Conservation (phyloP, 1,284 basidiomycete genomes). For the Cystobasidiaceae sp. region DNA sequence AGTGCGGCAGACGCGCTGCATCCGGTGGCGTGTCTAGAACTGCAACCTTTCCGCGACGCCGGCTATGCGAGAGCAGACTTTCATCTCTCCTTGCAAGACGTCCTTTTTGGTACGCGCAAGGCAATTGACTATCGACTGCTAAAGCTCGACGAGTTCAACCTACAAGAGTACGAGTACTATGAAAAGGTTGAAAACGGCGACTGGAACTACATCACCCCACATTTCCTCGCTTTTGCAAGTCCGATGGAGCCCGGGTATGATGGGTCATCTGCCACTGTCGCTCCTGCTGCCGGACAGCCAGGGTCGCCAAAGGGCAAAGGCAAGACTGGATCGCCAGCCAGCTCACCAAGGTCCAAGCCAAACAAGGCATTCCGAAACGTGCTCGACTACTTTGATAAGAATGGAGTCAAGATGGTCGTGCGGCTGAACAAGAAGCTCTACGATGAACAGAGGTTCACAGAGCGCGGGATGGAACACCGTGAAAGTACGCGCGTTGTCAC, state of each 20-base stretch:
- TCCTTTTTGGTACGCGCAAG: slow-evolving; percentile 91
- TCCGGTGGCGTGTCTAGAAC: slow-evolving; percentile 65
- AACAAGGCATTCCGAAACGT: slow-evolving; percentile 70
- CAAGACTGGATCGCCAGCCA: slow-evolving; percentile 57
- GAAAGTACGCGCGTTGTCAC: no score
- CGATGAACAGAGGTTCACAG: slow-evolving; percentile 74
- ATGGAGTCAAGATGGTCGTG: slow-evolving; percentile 83
- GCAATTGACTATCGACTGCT: slow-evolving; percentile 83
- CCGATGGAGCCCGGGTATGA: slow-evolving; percentile 62
- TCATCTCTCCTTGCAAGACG: slow-evolving; percentile 69
- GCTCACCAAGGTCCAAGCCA: no score
- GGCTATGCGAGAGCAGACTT: slow-evolving; percentile 90
- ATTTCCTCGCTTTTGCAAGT: slow-evolving; percentile 80
- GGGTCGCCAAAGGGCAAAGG: slow-evolving; percentile 41
- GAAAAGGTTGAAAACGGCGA: slow-evolving; percentile 92
- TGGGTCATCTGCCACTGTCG: neutral
- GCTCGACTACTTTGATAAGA: slow-evolving; percentile 82
- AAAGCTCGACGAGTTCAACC: slow-evolving; percentile 79
- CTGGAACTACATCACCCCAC: slow-evolving; percentile 62
- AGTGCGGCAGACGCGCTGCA: slow-evolving; percentile 94
- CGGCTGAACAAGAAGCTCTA: slow-evolving; percentile 91
- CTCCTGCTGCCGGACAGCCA: slow-evolving; percentile 3
- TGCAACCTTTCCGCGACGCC: slow-evolving; percentile 82
- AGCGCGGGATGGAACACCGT: slow-evolving; percentile 80
- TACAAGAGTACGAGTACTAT: slow-evolving; percentile 83